Percentiles rank a stretch among this genome's conserved stretches.
phyloP scores from a whole-genome alignment of 1,284 basidiomycete genomes.

The Fomitopsis palustris region DNA sequence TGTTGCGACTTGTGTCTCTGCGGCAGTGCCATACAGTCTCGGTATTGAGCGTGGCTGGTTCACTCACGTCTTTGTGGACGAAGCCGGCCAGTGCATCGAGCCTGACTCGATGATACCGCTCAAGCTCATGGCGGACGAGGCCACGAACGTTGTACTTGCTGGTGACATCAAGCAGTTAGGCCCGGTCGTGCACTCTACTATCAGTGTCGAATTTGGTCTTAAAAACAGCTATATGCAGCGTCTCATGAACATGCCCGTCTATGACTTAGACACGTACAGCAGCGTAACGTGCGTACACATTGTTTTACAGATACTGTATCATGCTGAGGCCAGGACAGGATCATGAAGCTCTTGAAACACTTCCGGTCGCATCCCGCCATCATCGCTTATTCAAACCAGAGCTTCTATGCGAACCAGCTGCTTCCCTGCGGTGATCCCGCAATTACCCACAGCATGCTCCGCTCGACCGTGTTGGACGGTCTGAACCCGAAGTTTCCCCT shows the following conservation, averaged over 20 bases:
- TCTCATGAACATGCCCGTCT: slow-evolving; percentile 44
- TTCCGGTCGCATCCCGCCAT: slow-evolving; percentile 56
- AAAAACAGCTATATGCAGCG: slow-evolving; percentile 47
- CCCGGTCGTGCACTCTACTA: slow-evolving; percentile 46
- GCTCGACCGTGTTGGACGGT: slow-evolving; percentile 30
- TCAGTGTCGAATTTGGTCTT: slow-evolving; percentile 45
- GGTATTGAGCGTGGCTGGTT: slow-evolving; percentile 58
- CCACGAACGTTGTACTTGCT: slow-evolving; percentile 47
- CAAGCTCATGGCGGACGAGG: slow-evolving; percentile 39
- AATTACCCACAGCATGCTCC: slow-evolving; percentile 32
- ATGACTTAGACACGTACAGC: slow-evolving; percentile 29
- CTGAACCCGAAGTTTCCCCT: slow-evolving; percentile 36
- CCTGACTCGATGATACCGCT: slow-evolving; percentile 54
- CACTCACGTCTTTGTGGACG: slow-evolving; percentile 61
- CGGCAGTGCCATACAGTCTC: slow-evolving; percentile 50
- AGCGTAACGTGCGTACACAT: slow-evolving; percentile 33
- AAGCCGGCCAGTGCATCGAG: slow-evolving; percentile 62
- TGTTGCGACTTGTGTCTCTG: slow-evolving; percentile 60
- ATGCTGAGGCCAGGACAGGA: slow-evolving; percentile 24
- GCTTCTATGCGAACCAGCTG: slow-evolving; percentile 51
- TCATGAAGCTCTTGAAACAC: slow-evolving; percentile 50
- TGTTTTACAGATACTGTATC: not conserved
- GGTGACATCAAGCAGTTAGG: slow-evolving; percentile 60
- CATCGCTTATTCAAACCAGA: slow-evolving; percentile 51
- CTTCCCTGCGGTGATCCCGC: slow-evolving; percentile 36